Base-by-base conservation (phyloP, 2,329 filamentous ascomycete genomes). In the Xylariaceae sp. region DNA sequence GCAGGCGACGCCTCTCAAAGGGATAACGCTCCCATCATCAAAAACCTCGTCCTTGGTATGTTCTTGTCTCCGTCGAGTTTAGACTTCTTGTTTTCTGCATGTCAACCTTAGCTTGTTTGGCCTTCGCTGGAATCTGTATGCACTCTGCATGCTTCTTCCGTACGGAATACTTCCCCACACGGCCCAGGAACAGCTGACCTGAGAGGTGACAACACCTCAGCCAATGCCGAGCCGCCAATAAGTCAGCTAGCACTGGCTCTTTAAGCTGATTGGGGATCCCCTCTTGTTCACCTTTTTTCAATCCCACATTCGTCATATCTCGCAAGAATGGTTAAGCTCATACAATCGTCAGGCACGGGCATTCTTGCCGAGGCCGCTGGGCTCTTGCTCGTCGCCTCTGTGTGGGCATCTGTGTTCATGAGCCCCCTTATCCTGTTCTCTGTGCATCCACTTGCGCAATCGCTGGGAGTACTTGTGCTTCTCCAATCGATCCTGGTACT, bases 401-500 rank as follows among this genome's bases (percentile, higher is more conserved):
- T 96, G 65, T 96, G 91, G 90, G 83, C 84, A 51, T 83, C 83
- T 58, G 83, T 97, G 64, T 84, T 96, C 71, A 82, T 85, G 48
- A 80, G 87, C 57, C 71, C 71, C 35, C 71, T 95, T 62, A 89
- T 90, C 45, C 85, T 96, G 67, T 96, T 97, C 81, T 92, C 90
- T 15, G 85, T 88, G 7, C 93, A 97, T 74, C 93, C 93, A 6
- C 86, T 97, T 71, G 78, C 87, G 60, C 80, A 83, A 75, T 80
- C 78, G 9, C 65, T 88, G 59, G 92, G 86, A 53, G 74, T 96
- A 60, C 80, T 96, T 63, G 80, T 90, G 59, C 80, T 94, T 68
- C 82, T 89, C 15, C 88, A 97, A 78, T 88, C 88, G 57, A 85
- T 92, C 65, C 85, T 97, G 55, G 78, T 94, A 66, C 82, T 97